phyloP scores from a whole-genome alignment of 2,329 filamentous ascomycete species.

The Beauveria sp. region DNA sequence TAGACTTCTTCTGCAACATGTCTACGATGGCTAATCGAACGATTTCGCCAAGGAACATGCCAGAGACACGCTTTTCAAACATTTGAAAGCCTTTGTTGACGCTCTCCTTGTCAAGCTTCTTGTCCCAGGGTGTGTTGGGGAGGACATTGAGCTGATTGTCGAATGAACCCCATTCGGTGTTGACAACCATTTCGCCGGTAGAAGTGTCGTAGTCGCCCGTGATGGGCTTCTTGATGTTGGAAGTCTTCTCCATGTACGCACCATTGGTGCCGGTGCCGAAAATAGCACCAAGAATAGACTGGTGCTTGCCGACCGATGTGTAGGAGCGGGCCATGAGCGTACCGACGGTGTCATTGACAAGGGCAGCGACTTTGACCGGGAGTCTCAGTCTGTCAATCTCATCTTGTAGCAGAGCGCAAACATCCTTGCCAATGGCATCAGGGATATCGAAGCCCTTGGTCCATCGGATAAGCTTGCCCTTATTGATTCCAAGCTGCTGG shows the following conservation, averaged over 20 bases:
- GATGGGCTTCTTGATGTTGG: conserved; percentile 72
- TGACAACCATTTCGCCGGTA: conserved; percentile 93
- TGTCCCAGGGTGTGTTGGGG: conserved; percentile 78
- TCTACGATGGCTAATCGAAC: conserved; percentile 68
- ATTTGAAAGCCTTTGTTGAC: conserved; percentile 94
- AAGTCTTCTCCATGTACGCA: conserved; percentile 90
- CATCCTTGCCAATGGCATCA: conserved; percentile 91
- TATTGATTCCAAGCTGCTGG: conserved; percentile 89
- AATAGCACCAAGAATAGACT: conserved; percentile 87
- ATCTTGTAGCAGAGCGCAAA: conserved; percentile 79
- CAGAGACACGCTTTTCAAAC: conserved; percentile 97
- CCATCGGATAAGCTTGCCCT: conserved; percentile 89
- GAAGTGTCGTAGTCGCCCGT: conserved; percentile 65
- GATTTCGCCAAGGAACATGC: conserved; percentile 97
- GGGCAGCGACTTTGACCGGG: conserved; percentile 86
- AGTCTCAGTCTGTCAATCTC: conserved; percentile 83
- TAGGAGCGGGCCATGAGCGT: conserved; percentile 98
- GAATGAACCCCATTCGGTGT: conserved; percentile 97
- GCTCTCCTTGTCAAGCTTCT: conserved; percentile 66
- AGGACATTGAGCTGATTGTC: conserved; percentile 88
- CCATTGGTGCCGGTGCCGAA: conserved; percentile 98
- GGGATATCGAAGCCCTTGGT: conserved; percentile 97
- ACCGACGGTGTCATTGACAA: conserved; percentile 96
- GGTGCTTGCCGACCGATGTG: conserved; percentile 78
- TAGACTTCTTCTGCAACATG: conserved; percentile 58